Conservation (phyloP, 805 yeast species). For the Myxozyma mucilagina region DNA sequence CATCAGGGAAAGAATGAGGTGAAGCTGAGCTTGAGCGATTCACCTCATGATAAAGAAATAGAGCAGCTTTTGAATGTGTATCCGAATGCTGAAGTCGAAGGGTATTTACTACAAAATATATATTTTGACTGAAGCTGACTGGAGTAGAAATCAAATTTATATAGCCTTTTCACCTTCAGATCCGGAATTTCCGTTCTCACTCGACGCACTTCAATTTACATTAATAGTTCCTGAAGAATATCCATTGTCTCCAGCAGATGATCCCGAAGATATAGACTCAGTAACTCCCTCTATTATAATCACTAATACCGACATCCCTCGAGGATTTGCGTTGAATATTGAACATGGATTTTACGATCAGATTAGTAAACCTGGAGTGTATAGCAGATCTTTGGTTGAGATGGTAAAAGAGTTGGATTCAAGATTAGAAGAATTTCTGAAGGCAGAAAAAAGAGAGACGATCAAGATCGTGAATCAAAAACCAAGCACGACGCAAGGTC, state of each 20-base stretch:
- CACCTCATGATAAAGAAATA: constrained; percentile 13
- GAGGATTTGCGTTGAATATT: constrained; percentile 66
- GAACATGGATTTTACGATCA: constrained; percentile 57
- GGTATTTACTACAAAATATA: not conserved
- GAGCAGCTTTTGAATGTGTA: not conserved
- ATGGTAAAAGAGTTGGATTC: constrained; percentile 57
- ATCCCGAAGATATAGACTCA: not conserved
- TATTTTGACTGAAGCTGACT: not conserved
- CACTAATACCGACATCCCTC: constrained; percentile 65
- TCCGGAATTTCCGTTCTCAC: constrained; percentile 71
- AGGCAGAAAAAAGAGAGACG: constrained; percentile 60
- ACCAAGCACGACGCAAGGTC: not conserved
- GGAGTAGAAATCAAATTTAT: constrained; percentile 6
- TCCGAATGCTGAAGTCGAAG: constrained; percentile 17
- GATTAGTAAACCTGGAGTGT: constrained; percentile 31
- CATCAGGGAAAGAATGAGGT: not conserved
- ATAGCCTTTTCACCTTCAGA: constrained; percentile 53
- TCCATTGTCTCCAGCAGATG: constrained; percentile 41
- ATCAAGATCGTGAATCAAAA: constrained; percentile 56
- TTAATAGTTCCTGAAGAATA: constrained; percentile 57
- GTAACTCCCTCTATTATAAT: constrained; percentile 55
- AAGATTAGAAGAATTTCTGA: constrained; percentile 58
- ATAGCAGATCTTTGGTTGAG: constrained; percentile 55
- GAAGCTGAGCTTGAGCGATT: not conserved
- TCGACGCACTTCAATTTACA: constrained; percentile 54